A percentile compares a stretch with the other conserved stretches of the same genome.
phyloP scores from a whole-genome alignment of 1,139 yeast species.

The Pichia sp. region DNA sequence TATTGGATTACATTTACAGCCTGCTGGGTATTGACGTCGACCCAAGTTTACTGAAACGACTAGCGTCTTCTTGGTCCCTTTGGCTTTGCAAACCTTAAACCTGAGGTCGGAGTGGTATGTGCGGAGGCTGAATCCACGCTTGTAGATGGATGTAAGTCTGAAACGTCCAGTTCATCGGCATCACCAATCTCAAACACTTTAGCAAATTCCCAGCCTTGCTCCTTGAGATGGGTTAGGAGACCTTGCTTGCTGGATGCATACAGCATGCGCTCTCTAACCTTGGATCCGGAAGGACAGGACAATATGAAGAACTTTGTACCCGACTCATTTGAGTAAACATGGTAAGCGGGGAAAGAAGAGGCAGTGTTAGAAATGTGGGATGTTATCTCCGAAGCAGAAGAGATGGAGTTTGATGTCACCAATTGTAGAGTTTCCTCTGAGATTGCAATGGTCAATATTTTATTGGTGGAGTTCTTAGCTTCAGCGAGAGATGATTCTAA shows the following conservation, averaged over 20 bases:
- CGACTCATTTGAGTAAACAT: slow-evolving; percentile 39
- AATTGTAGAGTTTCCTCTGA: slow-evolving; percentile 3
- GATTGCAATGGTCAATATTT: slow-evolving; percentile 2
- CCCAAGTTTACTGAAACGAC: too few species aligned
- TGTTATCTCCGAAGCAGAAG: too few species aligned
- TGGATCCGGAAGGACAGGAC: slow-evolving; percentile 86
- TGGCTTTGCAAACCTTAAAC: slow-evolving; percentile 25
- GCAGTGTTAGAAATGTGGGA: too few species aligned
- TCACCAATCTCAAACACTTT: slow-evolving; percentile 62
- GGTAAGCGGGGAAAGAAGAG: too few species aligned
- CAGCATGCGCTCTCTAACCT: slow-evolving; percentile 86
- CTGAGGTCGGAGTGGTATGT: background rate
- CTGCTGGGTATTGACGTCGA: too few species aligned
- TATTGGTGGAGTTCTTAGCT: too few species aligned
- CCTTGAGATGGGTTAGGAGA: slow-evolving; percentile 45
- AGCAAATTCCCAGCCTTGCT: slow-evolving; percentile 30
- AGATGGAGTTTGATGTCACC: too few species aligned
- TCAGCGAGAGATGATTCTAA: too few species aligned
- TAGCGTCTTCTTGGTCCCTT: slow-evolving; percentile 30
- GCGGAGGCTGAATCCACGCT: slow-evolving; percentile 3
- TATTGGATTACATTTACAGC: too few species aligned
- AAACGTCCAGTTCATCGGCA: slow-evolving; percentile 51
- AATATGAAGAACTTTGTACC: slow-evolving; percentile 53
- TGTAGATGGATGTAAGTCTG: slow-evolving; percentile 13
- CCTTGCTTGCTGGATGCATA: slow-evolving; percentile 81